Evolutionary conservation across 805 yeast species (phyloP), one percentile per base, ranked within the genome.

Genomic region (Yamadazyma tumulicola): DNA sequence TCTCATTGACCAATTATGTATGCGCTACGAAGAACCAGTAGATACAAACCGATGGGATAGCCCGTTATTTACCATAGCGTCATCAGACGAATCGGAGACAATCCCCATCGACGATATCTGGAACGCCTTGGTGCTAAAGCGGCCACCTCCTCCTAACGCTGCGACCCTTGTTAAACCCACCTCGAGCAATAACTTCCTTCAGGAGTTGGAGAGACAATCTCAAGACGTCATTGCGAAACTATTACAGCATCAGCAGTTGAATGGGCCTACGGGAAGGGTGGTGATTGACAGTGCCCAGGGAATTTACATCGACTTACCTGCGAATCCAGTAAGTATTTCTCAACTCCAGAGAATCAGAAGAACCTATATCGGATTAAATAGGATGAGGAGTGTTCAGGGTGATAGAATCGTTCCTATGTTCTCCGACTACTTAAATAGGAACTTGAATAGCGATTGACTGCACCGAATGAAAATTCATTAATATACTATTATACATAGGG

Each of bases 11-110:
- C 89, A 82, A 34, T 63, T 91, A 38, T 72, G 77, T 3, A 84
- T 88, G 77, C 61, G 98, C 39, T 93, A 81, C 52, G 98, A 93
- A 59, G 98, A 93, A 55, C 98, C 98, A 0, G 83, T 86, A 52
- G 78, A 79, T 20, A 75, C 76, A 49, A 76, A 81, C 18, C 64
- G 96, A 40, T 93, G 98, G 98, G 98, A 93, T 52, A 78, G 95
- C 4, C 98, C 98, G 5, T 62, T 91, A 41, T 80, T 88, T 52
- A 77, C 86, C 0, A 59, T 89, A 1, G 73, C 79, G 3, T 72
- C 66, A 48, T 77, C 74, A 32, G 49, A 55, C 26, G 58, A 52
- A 9, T 80, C 81, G 20, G 64, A 64, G 11, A 60, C 58, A 3
- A 51, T 81, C 17, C 85, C 88, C 0, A 56, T 81, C 14, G 82